Evolutionary conservation across 495 filamentous ascomycete species (phyloP).

Genomic region (Xylaria intraflava): DNA sequence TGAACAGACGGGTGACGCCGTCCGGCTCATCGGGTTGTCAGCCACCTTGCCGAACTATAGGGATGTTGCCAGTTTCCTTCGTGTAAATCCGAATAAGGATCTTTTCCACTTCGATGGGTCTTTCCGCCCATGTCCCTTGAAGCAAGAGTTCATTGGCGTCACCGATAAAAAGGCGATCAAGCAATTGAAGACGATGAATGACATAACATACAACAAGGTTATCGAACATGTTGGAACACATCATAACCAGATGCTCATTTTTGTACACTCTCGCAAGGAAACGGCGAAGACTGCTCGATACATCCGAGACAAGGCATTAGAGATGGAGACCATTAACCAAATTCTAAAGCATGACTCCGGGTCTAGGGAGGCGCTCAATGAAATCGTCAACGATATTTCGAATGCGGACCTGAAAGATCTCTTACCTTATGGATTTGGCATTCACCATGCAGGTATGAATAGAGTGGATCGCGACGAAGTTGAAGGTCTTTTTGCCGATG

Average conservation of each 20-base stretch:
- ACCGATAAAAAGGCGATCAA: constrained; percentile 99
- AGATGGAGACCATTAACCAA: constrained; percentile 93
- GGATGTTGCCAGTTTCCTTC: constrained; percentile 93
- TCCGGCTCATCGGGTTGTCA: constrained; percentile 85
- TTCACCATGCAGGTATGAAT: constrained; percentile 96
- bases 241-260: constrained; percentile 95
- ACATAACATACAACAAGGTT: constrained; percentile 96
- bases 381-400: constrained; percentile 74
- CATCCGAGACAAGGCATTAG: constrained; percentile 89
- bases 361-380: constrained; percentile 76
- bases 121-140: constrained; percentile 85
- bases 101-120: constrained; percentile 96
- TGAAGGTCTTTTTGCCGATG: constrained; percentile 87
- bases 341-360: constrained; percentile 91
- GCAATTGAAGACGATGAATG: constrained; percentile 98
- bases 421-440: constrained; percentile 92
- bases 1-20: constrained; percentile 87
- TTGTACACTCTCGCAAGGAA: constrained; percentile 96
- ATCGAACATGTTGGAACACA: constrained; percentile 91
- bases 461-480: constrained; percentile 88
- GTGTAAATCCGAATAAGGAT: constrained; percentile 77
- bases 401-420: constrained; percentile 91
- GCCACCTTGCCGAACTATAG: constrained; percentile 95
- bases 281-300: constrained; percentile 96
- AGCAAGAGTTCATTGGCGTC: constrained; percentile 95